Conservation (phyloP, 2,329 filamentous ascomycete species). For the Trichoderma sp. region DNA sequence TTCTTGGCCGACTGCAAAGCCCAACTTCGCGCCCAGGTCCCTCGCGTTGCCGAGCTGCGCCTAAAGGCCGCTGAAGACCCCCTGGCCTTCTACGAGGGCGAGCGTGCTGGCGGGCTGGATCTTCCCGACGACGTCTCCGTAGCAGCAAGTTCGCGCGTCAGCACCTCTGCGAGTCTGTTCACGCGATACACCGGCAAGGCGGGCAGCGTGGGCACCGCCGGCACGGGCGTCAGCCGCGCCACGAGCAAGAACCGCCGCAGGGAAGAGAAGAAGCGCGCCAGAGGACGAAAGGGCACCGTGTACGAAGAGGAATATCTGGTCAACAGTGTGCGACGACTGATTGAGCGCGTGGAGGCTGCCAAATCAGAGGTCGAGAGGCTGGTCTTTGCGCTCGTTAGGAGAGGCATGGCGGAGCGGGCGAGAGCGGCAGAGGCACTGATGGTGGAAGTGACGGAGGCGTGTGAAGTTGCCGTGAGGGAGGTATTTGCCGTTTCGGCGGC, state of each 20-base stretch:
- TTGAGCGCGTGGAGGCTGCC: slow-evolving; percentile 76
- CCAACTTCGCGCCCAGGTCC: slow-evolving; percentile 82
- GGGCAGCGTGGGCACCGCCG: slow-evolving; percentile 64
- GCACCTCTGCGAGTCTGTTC: slow-evolving; percentile 85
- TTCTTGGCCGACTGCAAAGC: slow-evolving; percentile 89
- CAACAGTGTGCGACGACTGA: slow-evolving; percentile 78
- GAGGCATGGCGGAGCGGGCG: slow-evolving; percentile 86
- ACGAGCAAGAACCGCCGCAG: slow-evolving; percentile 85
- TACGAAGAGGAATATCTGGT: slow-evolving; percentile 98
- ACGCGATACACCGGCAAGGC: slow-evolving; percentile 82
- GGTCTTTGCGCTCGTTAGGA: slow-evolving; percentile 73
- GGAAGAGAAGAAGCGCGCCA: slow-evolving; percentile 92
- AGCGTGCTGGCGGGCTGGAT: slow-evolving; percentile 64
- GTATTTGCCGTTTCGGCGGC: slow-evolving; percentile 56
- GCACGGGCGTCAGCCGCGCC: slow-evolving; percentile 72
- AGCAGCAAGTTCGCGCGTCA: slow-evolving; percentile 76
- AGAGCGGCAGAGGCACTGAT: slow-evolving; percentile 73
- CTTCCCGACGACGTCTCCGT: slow-evolving; percentile 91
- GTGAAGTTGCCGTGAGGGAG: slow-evolving; percentile 65
- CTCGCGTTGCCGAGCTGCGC: slow-evolving; percentile 80
- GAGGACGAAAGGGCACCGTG: slow-evolving; percentile 93
- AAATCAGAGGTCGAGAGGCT: slow-evolving; percentile 73
- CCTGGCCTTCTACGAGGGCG: slow-evolving; percentile 83
- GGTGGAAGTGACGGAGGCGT: slow-evolving; percentile 72
- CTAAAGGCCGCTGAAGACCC: slow-evolving; percentile 81